These are phyloP conservation scores for Sporothrix luriei DNA, from an alignment of 2,329 filamentous ascomycete genomes.

Conservation along the genomic window DNA sequence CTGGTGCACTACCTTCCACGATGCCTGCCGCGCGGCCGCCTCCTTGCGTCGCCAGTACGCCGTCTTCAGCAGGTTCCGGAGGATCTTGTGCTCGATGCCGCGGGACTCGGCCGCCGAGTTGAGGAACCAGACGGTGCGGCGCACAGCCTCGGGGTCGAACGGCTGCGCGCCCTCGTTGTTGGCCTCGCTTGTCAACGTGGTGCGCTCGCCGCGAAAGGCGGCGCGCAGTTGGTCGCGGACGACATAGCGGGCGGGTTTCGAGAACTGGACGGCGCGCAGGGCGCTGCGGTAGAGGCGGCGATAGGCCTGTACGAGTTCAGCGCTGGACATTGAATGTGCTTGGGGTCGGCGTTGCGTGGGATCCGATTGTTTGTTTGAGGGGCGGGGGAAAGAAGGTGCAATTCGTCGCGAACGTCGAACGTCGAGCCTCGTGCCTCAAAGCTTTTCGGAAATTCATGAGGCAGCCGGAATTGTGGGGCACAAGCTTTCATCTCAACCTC, in stretches of 20 bases:
- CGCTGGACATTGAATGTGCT: conserved; percentile 40
- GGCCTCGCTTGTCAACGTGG: conserved; percentile 39
- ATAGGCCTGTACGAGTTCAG: conserved; percentile 65
- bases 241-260: conserved; percentile 66
- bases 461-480: not conserved
- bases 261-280: conserved; percentile 72
- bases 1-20: conserved; percentile 37
- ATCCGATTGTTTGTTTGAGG: not conserved
- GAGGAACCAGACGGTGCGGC: conserved; percentile 71
- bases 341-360: not conserved
- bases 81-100: conserved; percentile 71
- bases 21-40: conserved; percentile 34
- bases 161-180: conserved; percentile 32
- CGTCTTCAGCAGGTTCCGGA: conserved; percentile 68
- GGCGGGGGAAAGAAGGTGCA: too few relatives aligned
- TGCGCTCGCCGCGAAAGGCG: conserved; percentile 54
- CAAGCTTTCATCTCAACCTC: not conserved
- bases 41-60: conserved; percentile 45
- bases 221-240: conserved; percentile 61
- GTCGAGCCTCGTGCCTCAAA: not conserved
- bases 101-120: conserved; percentile 62
- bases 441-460: conserved; percentile 1
- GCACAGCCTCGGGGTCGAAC: conserved; percentile 57
- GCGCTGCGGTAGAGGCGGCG: conserved; percentile 67
- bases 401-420: too few relatives aligned